Base-by-base conservation (phyloP, 371 early-diverging fungal genomes). In the Modicella reniformis region DNA sequence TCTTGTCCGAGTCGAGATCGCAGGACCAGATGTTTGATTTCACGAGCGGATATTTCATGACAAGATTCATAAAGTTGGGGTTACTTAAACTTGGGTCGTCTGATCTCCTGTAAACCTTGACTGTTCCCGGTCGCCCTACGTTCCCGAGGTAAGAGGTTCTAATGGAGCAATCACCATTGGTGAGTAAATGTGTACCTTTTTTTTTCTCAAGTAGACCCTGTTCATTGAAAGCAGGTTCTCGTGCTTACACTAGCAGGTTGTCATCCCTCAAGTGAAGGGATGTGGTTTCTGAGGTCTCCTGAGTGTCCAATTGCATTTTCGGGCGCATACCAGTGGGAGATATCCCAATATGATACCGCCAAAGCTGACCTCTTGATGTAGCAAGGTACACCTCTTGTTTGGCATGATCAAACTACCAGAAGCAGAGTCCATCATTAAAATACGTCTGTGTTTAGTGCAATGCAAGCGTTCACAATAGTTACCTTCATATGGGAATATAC, bases 1-100 rank as follows among this genome's bases (percentile, higher is more conserved):
- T 28, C 59, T 29, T 62, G 54, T 66, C 49, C 28, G 40, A 55
- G 13, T 26, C 47, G 2, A 62, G 30, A 40, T 34, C 70, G 48
- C 79, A 70, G 2, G 70, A 61, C 73, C 79, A 73, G 15, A 79
- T 47, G 26, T 59, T 73, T 7, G 79, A 70, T 53, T 65, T 69
- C 34, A 37, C 65, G 28, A 70, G 73, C 23, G 60, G 54, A 13
- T 51, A 64, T 2, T 29, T n/a, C 3, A 54, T 34, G 0, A 60
- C 33, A 0, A 37, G 10, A 8, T 44, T 37, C 1, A 10, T 33
- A 23, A 23, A 17, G 17, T 6, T 44, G 17, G n/a, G n/a, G n/a
- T n/a, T n/a, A n/a, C n/a, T n/a, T 17, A 37, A 21, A 23, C 49
- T 55, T 29, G 12, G 2, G 21, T 10, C 13, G 2, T 40, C 52